Evolutionary conservation across 2,329 filamentous ascomycete species (phyloP), one percentile per base, ranked within the genome.

Genomic region (Pyricularia sp.): DNA sequence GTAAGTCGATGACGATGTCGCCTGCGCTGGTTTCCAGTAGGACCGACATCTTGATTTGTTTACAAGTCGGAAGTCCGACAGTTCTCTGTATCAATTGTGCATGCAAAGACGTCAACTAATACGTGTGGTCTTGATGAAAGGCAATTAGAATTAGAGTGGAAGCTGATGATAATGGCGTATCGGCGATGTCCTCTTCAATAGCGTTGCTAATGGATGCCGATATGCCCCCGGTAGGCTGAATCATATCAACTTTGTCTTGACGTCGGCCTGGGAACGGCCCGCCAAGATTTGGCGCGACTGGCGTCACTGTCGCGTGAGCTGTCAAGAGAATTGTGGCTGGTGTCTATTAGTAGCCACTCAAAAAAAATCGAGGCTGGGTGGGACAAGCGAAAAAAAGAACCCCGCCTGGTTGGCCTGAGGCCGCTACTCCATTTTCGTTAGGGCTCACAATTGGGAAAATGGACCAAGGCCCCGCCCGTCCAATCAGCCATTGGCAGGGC

Each of bases 1-100:
- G 81, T 28, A 99, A 83, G 75, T 99, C 93, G 71, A 97, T 92
- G 69, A 96, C 93, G 72, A 99, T 89, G 76, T 99, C 94, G 72
- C 93, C 93, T 1, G 88, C 85, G 66, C 89, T 96, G 40, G 94
- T 97, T 78, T 99, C 93, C 63, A 99, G 82, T 33, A 97, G 83
- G 65, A 96, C 93, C 68, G 91, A 96, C 93, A 97, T 97, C 63
- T 53, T 69, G 65, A 60, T 22, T 24, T 31, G 40, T 49, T 49
- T 49, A 49, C 40, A n/a, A 49, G 19, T 49, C 40, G 40, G 16
- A 7, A 49, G 19, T 49, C 40, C 40, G 40, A 49, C 40, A 12
- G 3, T 5, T 49, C 7, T 57, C 53, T 26, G 8, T n/a, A 57
- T 57, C 53, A 49, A 49, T 7, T 8, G 40, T 8, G 40, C 40